A percentile compares a stretch with the other conserved stretches of the same genome.
Evolutionary conservation across 768 basidiomycete species (phyloP).

Genomic region (Amanita pseudoporphyria): DNA sequence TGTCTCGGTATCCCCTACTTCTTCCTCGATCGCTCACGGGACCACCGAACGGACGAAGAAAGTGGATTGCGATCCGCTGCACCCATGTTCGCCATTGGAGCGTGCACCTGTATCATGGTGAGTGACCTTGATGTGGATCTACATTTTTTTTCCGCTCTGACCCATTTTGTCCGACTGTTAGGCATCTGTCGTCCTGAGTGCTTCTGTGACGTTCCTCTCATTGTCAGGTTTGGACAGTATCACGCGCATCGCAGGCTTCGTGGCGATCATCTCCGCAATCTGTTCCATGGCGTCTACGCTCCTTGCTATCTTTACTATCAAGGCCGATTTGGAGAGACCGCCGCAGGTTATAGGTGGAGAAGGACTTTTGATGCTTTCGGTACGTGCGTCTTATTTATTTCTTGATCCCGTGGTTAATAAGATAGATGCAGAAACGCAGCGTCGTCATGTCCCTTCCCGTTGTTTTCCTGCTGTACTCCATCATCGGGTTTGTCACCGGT

Average conservation of each 20-base stretch:
- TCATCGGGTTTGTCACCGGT: conserved; percentile 57
- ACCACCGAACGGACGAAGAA: conserved; percentile 50
- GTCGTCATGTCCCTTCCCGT: conserved; percentile 64
- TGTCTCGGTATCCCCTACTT: conserved; percentile 77
- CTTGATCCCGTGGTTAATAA: background rate
- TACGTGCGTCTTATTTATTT: conserved; percentile 17
- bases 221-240: conserved; percentile 64
- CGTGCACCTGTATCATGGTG: conserved; percentile 56
- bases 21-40: conserved; percentile 46
- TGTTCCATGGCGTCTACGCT: conserved; percentile 63
- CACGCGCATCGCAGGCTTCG: conserved; percentile 53
- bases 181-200: conserved; percentile 76
- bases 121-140: conserved; percentile 18
- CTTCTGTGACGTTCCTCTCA: conserved; percentile 73
- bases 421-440: conserved; percentile 37
- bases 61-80: conserved; percentile 39
- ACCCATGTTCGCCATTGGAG: conserved; percentile 56
- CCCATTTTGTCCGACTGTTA: conserved; percentile 18
- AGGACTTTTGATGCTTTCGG: conserved; percentile 40
- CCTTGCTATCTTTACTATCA: conserved; percentile 60
- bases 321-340: conserved; percentile 50
- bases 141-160: conserved; percentile 9
- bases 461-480: conserved; percentile 63
- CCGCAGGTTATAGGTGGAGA: conserved; percentile 44
- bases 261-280: conserved; percentile 60